These are phyloP conservation scores for Aspergillus calidoustus DNA, from an alignment of 2,329 filamentous ascomycete species.

Conservation along the genomic window DNA sequence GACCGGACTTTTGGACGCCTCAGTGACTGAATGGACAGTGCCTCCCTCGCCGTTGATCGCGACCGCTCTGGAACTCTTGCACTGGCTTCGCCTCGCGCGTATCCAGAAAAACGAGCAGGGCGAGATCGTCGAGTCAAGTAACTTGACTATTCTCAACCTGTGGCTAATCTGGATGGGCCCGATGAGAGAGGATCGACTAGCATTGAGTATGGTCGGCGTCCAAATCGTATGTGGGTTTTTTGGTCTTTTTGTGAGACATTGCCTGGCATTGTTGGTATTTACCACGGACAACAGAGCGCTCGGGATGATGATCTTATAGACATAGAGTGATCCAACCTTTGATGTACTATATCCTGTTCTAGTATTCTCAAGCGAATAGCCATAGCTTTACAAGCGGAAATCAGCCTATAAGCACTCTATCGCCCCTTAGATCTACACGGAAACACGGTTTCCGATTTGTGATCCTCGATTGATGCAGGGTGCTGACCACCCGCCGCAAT, in stretches of 20 bases:
- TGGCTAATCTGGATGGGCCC: slow-evolving; percentile 97
- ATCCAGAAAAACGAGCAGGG: slow-evolving; percentile 71
- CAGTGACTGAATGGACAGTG: slow-evolving; percentile 75
- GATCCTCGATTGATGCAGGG: neutral
- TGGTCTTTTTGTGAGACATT: slow-evolving; percentile 84
- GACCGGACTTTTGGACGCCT: slow-evolving; percentile 84
- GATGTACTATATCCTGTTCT: neutral
- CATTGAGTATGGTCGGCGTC: slow-evolving; percentile 77
- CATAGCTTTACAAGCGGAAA: too few species aligned
- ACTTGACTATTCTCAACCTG: slow-evolving; percentile 91
- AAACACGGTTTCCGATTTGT: neutral
- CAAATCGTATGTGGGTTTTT: slow-evolving; percentile 77
- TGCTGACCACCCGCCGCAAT: neutral
- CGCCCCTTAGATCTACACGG: neutral
- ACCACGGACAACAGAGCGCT: slow-evolving; percentile 73
- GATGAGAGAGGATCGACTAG: slow-evolving; percentile 82
- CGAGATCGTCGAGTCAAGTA: slow-evolving; percentile 77
- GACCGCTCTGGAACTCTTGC: slow-evolving; percentile 68
- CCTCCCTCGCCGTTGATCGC: slow-evolving; percentile 71
- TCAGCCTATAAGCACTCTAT: neutral
- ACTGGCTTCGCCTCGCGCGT: slow-evolving; percentile 68
- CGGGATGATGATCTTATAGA: slow-evolving; percentile 6
- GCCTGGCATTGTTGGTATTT: slow-evolving; percentile 85
- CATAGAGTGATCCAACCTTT: neutral
- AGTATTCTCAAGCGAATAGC: neutral